Evolutionary conservation across 2,329 filamentous ascomycete species (phyloP), one percentile per base, ranked within the genome.

Genomic region (Sarocladiaceae sp.): DNA sequence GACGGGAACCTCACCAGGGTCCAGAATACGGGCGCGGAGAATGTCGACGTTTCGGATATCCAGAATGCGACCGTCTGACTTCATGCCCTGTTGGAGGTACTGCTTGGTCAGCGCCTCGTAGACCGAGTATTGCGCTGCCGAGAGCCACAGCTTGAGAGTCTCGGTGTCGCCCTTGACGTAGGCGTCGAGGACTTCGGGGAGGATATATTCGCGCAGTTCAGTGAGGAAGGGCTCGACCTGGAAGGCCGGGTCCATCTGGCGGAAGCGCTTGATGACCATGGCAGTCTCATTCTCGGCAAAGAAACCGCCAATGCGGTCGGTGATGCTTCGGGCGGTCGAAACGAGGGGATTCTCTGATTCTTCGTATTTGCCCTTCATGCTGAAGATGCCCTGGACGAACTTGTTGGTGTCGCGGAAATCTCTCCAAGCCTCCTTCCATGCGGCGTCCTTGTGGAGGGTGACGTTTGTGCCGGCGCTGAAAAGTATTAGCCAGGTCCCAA

Each of bases 281-380:
- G 93, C 93, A 0, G 89, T 96, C 70, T 98, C 93, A 64, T 97
- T 98, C 66, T 98, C 93, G 50, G 93, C 93, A 54, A 98, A 98
- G 70, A 96, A 98, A 21, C 93, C 89, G 37, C 86, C 88, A 31
- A 98, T 82, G 47, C 85, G 81, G 64, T 98, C 93, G 24, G 90
- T 91, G 55, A 98, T 95, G 63, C 88, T 89, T 60, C 93, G 85
- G 1, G 90, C 93, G 0, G 91, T 97, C 37, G 83, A 86, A 51
- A 98, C 88, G 33, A 98, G 74, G 6, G 93, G 93, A 64, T 98
- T 98, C 61, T 98, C 93, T 10, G 93, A 97, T 68, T 98, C 93
- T 53, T 95, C 85, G 69, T 97, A 97, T 46, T 83, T 82, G 46
- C 79, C 81, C 67, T 91, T 90, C 67, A 95, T 80, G 60, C 75